Evolutionary conservation across 2,329 filamentous ascomycete genomes (phyloP).

Genomic region (Corinectria fuckeliana): DNA sequence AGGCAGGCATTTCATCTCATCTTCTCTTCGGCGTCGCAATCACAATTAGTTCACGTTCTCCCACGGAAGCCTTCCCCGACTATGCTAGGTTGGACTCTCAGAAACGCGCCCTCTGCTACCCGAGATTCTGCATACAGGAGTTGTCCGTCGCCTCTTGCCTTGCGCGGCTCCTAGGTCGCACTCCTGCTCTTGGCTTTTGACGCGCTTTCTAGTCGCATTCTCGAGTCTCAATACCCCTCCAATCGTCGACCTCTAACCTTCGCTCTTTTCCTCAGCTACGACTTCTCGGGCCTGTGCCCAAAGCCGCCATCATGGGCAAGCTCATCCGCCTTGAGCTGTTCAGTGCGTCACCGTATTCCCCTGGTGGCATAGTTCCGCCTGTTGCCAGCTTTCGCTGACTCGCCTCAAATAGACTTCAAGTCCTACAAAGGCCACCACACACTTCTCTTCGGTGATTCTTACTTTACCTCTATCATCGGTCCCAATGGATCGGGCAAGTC

Average conservation of each 20-base stretch:
- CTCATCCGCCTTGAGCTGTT: conserved; percentile 93
- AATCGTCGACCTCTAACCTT: conserved; percentile 15
- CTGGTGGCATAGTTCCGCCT: conserved; percentile 1
- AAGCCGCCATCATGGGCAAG: conserved; percentile 79
- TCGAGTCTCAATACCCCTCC: conserved; percentile 27
- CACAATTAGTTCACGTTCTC: conserved; percentile 12
- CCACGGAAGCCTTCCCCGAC: conserved; percentile 7
- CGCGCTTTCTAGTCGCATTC: conserved; percentile 33
- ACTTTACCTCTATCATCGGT: conserved; percentile 98
- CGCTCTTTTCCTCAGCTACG: conserved; percentile 9
- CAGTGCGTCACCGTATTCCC: conserved; percentile 63
- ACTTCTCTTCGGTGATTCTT: conserved; percentile 94
- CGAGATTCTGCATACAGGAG: conserved; percentile 13
- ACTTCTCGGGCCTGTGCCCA: conserved; percentile 25
- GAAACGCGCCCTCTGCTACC: conserved; percentile 9
- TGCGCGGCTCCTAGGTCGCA: conserved; percentile 30
- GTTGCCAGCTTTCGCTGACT: conserved; percentile 22
- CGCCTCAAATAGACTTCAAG: conserved; percentile 79
- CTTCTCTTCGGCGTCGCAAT: conserved; percentile 29
- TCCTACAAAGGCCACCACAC: conserved; percentile 98
- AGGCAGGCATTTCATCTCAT: conserved; percentile 18
- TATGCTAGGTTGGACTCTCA: conserved; percentile 3
- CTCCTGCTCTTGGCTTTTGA: conserved; percentile 28
- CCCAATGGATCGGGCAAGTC: conserved; percentile 99
- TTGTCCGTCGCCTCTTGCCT: conserved; percentile 6